Evolutionary conservation across 2,329 filamentous ascomycete species (phyloP).

Genomic region (Chaetomiaceae sp.): DNA sequence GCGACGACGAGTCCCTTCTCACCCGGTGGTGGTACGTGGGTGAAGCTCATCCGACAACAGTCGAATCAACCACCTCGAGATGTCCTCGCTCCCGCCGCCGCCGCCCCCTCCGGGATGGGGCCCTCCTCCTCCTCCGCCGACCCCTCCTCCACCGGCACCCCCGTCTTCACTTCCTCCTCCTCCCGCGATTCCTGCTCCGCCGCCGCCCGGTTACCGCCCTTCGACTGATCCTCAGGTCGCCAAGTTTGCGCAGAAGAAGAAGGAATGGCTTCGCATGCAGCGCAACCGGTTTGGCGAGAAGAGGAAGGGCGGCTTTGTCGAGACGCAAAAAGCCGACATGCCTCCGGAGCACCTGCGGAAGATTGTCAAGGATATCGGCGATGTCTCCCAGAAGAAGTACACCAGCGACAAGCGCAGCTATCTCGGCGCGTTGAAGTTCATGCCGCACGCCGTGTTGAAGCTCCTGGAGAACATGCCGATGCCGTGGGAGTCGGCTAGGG

Average conservation of each 20-base stretch:
- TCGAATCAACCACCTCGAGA: constrained; percentile 26
- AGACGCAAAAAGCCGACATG: constrained; percentile 98
- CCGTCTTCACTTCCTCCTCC: constrained; percentile 49
- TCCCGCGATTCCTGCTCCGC: constrained; percentile 59
- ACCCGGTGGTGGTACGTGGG: neutral
- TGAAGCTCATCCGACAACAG: constrained; percentile 5
- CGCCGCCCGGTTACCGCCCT: constrained; percentile 80
- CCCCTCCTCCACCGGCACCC: constrained; percentile 46
- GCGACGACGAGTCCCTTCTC: constrained; percentile 9
- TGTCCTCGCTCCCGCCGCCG: constrained; percentile 51
- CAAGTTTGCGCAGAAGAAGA: constrained; percentile 98
- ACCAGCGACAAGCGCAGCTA: constrained; percentile 98
- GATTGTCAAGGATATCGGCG: constrained; percentile 96
- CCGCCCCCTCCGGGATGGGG: constrained; percentile 58
- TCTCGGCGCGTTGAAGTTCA: constrained; percentile 94
- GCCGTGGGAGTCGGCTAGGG: constrained; percentile 95
- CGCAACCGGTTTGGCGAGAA: constrained; percentile 95
- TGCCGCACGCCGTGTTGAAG: constrained; percentile 97
- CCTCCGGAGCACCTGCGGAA: constrained; percentile 97
- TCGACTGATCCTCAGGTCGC: constrained; percentile 77
- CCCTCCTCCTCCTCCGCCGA: constrained; percentile 56
- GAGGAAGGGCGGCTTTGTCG: constrained; percentile 90
- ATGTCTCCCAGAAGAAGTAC: constrained; percentile 99
- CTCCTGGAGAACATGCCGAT: constrained; percentile 99
- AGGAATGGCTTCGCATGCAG: constrained; percentile 91